phyloP scores from a whole-genome alignment of 805 yeast species.

The Candida sphagnicola region DNA sequence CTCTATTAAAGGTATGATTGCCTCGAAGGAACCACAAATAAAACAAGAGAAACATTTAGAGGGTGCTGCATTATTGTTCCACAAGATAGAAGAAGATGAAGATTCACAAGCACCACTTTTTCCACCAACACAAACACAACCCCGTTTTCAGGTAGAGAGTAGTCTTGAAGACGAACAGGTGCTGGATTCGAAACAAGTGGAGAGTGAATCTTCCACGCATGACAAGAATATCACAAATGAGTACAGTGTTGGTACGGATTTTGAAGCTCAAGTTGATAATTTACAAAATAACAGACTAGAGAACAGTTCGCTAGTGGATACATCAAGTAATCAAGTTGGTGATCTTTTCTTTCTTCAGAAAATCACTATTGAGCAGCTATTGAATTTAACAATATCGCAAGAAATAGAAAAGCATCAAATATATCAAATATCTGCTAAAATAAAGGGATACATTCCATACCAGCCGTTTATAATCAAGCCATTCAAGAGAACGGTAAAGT shows the following conservation, averaged over 20 bases:
- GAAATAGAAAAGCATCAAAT: slow-evolving; percentile 2
- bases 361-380: not conserved
- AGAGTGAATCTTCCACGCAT: no score
- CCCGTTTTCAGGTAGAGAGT: no score
- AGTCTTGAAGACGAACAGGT: no score
- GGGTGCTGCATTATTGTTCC: slow-evolving; percentile 1
- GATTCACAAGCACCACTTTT: slow-evolving; percentile 4
- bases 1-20: not conserved
- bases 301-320: not conserved
- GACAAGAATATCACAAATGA: no score
- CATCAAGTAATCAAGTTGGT: not conserved
- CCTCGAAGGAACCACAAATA: not conserved
- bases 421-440: slow-evolving; percentile 15
- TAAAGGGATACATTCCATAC: slow-evolving; percentile 15
- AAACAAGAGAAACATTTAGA: not conserved
- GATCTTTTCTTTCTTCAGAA: not conserved
- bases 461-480: slow-evolving; percentile 24
- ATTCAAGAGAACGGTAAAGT: slow-evolving; percentile 23
- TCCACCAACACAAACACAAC: slow-evolving; percentile 2
- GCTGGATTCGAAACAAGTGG: no score
- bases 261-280: no score
- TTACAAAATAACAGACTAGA: no score
- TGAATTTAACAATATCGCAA: not conserved
- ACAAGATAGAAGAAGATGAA: not conserved
- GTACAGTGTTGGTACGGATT: no score